Evolutionary conservation across 352 stramenopile genomes (phyloP).

Genomic region (Pythium chondricola): DNA sequence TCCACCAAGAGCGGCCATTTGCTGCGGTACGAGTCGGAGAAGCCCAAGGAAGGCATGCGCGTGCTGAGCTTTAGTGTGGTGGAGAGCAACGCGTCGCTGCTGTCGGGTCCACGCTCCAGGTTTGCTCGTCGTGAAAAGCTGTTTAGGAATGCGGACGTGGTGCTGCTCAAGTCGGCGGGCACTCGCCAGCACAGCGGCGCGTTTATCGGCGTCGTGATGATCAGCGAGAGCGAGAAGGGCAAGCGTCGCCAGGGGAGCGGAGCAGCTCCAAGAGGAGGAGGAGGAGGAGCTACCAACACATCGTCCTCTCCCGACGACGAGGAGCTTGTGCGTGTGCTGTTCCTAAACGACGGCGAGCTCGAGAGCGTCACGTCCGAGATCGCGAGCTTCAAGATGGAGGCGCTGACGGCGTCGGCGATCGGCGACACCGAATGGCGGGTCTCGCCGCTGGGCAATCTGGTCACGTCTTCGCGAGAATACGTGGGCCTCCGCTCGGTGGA

Average conservation of each 20-base stretch:
- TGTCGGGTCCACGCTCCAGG: constrained; percentile 15
- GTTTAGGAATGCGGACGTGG: constrained; percentile 75
- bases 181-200: constrained; percentile 36
- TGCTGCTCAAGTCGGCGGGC: constrained; percentile 43
- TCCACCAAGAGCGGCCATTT: constrained; percentile 37
- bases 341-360: constrained; percentile 76
- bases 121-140: constrained; percentile 36
- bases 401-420: constrained; percentile 56
- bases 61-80: constrained; percentile 71
- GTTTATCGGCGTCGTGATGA: constrained; percentile 68
- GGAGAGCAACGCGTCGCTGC: constrained; percentile 28
- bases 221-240: constrained; percentile 66
- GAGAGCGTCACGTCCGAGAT: constrained; percentile 61
- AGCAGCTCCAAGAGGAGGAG: constrained; percentile 19
- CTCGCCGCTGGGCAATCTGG: constrained; percentile 66
- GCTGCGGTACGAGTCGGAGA: constrained; percentile 77
- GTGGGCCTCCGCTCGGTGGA: constrained; percentile 77
- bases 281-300: constrained; percentile 23
- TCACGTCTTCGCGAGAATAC: constrained; percentile 78
- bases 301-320: too few species aligned
- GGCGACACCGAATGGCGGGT: constrained; percentile 74
- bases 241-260: constrained; percentile 34
- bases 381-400: constrained; percentile 52
- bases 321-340: constrained; percentile 64
- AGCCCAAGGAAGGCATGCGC: constrained; percentile 74